A percentile compares a stretch with the other conserved stretches of the same genome.
Conservation (phyloP, 139 green algal species). For the Micractinium conductrix region DNA sequence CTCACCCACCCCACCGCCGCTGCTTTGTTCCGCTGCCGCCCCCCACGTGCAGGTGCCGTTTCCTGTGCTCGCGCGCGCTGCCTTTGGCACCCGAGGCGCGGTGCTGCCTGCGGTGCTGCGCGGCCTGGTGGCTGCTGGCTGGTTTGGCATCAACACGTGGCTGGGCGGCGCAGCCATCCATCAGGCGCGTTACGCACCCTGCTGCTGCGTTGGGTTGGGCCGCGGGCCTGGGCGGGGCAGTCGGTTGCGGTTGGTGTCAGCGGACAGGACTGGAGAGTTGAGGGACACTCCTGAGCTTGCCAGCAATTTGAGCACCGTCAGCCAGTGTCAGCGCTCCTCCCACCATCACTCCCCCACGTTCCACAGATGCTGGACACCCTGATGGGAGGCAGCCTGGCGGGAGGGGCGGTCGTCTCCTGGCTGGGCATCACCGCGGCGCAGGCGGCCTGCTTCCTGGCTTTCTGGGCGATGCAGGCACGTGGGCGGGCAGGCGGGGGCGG, state of each 20-base stretch:
- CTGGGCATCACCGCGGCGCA: slow-evolving; percentile 7
- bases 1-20: too few relatives aligned
- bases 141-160: slow-evolving; percentile 24
- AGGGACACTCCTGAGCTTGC: too few relatives aligned
- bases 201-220: too few relatives aligned
- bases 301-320: too few relatives aligned
- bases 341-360: too few relatives aligned
- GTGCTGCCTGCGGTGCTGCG: slow-evolving; percentile 1
- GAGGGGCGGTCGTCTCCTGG: background rate
- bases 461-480: slow-evolving; percentile 4
- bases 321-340: too few relatives aligned
- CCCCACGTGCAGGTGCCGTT: background rate
- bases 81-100: background rate
- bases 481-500: background rate
- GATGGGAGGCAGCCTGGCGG: background rate
- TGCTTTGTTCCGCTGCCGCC: too few relatives aligned
- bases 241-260: too few relatives aligned
- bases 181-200: too few relatives aligned
- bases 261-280: too few relatives aligned
- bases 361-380: slow-evolving; percentile 26
- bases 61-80: background rate
- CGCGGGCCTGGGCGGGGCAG: too few relatives aligned
- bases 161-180: slow-evolving; percentile 10
- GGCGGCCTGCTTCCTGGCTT: slow-evolving; percentile 13
- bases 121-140: background rate